Evolutionary conservation across 805 yeast genomes (phyloP), one percentile per base, ranked within the genome.

Genomic region (Naumovozyma castellii): DNA sequence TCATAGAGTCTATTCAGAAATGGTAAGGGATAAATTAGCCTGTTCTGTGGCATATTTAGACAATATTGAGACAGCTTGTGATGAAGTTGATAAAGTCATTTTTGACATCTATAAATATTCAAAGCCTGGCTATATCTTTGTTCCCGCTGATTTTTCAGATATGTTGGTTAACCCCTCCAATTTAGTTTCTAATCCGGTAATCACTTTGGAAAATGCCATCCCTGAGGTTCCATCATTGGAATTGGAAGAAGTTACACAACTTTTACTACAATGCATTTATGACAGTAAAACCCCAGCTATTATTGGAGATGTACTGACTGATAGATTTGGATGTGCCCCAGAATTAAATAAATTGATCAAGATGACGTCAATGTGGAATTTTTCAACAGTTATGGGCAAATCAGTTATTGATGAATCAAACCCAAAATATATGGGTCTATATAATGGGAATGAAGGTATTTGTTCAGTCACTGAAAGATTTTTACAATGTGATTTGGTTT

Each of bases 111-210:
- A 75, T 47, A 65, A 58, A 30, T 67, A 72, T 35, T 76, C 80
- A 30, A 76, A 79, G 56, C 97, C 97, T 0, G 96, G 94, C 13
- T 87, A 82, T 53, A 57, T 87, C 36, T 84, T 76, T 56, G 58
- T 88, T 35, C 96, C 97, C 1, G 65, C 73, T 33, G 88, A 87
- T 56, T 58, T 84, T 47, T 73, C 76, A 8, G 75, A 77, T 32
- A 48, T 43, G 44, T 29, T 48, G 20, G 60, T 59, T 4, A 35
- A 44, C 30, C 34, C 41, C 12, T 40, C 28, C 19, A 53, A 54
- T 37, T 42, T 57, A 25, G 14, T 48, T 10, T 22, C 30, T 3
- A 42, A 10, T 17, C 54, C 58, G 31, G 35, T 28, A 6, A 47
- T 56, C 33, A 35, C 35, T 17, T 22, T 50, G 22, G 34, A 38